A percentile compares a stretch with the other conserved stretches of the same genome.
These are phyloP conservation scores for Alternaria triticina DNA, from an alignment of 2,329 filamentous ascomycete genomes.

Conservation along the genomic window DNA sequence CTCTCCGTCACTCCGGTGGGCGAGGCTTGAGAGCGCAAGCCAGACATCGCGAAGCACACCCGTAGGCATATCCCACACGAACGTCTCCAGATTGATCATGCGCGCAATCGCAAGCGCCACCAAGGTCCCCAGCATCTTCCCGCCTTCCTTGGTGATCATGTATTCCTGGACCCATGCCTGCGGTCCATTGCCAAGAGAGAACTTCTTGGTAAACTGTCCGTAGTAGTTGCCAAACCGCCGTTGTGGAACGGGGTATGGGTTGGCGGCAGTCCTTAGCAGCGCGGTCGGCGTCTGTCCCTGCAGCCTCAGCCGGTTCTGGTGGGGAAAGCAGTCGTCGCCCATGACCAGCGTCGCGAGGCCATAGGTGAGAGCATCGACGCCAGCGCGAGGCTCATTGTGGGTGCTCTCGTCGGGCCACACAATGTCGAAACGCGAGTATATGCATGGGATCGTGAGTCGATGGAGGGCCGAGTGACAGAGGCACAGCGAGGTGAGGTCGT, in stretches of 20 bases:
- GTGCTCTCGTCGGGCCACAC: constrained; percentile 80
- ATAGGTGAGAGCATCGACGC: constrained; percentile 83
- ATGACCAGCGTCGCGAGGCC: constrained; percentile 81
- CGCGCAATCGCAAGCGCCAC: constrained; percentile 79
- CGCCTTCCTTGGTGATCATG: constrained; percentile 79
- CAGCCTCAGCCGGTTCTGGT: constrained; percentile 44
- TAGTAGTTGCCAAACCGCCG: constrained; percentile 73
- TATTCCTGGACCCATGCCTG: constrained; percentile 81
- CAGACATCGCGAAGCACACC: constrained; percentile 82
- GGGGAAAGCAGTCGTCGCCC: constrained; percentile 68
- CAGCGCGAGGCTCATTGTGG: constrained; percentile 69
- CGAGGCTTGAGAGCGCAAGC: constrained; percentile 75
- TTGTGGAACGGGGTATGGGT: constrained; percentile 46
- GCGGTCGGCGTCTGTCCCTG: constrained; percentile 15
- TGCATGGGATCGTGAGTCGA: constrained; percentile 74
- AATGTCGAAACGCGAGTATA: constrained; percentile 86
- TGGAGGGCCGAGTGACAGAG: constrained; percentile 80
- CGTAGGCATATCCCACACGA: constrained; percentile 89
- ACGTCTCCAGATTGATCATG: constrained; percentile 82
- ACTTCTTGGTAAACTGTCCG: constrained; percentile 79
- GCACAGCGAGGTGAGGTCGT: constrained; percentile 79
- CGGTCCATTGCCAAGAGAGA: constrained; percentile 83
- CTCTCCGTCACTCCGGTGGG: constrained; percentile 64
- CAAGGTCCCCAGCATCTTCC: constrained; percentile 86
- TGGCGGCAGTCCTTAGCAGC: constrained; percentile 16